phyloP scores from a whole-genome alignment of 176 grass and related monocot genomes.

The Poa annua region DNA sequence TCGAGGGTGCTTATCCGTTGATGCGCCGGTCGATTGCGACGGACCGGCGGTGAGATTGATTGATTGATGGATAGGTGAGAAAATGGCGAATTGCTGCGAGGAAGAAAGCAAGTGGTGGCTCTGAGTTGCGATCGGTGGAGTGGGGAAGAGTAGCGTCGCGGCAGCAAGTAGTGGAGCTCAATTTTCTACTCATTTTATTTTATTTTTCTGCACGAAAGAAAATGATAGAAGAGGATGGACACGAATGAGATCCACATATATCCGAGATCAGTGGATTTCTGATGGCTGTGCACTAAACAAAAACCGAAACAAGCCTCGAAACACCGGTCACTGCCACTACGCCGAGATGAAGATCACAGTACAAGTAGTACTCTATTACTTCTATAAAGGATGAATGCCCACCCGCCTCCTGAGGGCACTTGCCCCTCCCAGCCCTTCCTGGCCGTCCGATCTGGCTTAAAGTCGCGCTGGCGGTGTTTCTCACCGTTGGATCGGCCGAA shows the following conservation, averaged over 20 bases:
- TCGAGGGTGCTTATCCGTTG: constrained; percentile 16
- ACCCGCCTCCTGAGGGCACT: too few species aligned
- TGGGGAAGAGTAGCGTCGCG: constrained; percentile 42
- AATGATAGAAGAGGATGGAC: constrained; percentile 28
- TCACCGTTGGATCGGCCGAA: too few species aligned
- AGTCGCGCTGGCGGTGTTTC: too few species aligned
- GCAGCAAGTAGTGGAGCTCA: constrained; percentile 48
- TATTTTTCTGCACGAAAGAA: constrained; percentile 3
- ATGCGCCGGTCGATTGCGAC: constrained; percentile 25
- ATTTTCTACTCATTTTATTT: constrained; percentile 29
- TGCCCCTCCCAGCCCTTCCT: too few species aligned
- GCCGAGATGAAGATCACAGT: too few species aligned
- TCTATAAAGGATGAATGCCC: too few species aligned
- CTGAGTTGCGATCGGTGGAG: constrained; percentile 48
- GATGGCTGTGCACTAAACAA: constrained; percentile 21
- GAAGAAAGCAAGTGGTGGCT: constrained; percentile 22
- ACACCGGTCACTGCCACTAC: too few species aligned
- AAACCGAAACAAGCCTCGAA: too few species aligned
- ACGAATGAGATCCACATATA: constrained; percentile 20
- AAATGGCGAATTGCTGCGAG: constrained; percentile 2
- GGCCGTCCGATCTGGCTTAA: too few species aligned
- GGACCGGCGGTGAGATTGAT: constrained; percentile 9
- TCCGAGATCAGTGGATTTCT: constrained; percentile 43
- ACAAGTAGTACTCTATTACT: too few species aligned
- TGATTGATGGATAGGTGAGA: constrained; percentile 25